Evolutionary conservation across 257 asterid species (phyloP).

Genomic region (Echium plantagineum): DNA sequence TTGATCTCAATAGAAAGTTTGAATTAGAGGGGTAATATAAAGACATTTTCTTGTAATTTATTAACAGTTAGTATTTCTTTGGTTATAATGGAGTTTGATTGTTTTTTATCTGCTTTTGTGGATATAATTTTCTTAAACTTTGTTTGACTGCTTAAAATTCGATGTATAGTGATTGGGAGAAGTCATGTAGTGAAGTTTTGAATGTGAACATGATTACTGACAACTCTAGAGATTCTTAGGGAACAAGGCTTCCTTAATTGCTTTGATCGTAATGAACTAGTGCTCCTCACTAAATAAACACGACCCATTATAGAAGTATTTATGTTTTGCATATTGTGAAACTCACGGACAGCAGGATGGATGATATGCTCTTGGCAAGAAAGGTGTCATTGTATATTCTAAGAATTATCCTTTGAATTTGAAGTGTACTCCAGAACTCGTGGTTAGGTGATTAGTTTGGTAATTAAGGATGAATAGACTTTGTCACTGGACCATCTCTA

Average conservation of each 20-base stretch:
- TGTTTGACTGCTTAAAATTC: not conserved
- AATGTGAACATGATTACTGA: not conserved
- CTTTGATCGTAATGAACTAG: not conserved
- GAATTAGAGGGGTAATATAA: too few relatives aligned
- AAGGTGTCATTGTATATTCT: not conserved
- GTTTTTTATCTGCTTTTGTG: not conserved
- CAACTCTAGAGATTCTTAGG: not conserved
- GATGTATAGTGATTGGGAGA: not conserved
- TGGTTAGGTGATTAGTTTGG: not conserved
- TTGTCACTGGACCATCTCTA: not conserved
- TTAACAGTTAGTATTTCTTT: too few relatives aligned
- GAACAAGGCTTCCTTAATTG: not conserved
- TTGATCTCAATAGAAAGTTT: too few relatives aligned
- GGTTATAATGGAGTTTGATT: not conserved
- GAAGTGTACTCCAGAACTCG: not conserved
- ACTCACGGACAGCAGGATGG: not conserved
- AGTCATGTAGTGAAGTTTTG: not conserved
- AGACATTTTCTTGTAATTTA: too few relatives aligned
- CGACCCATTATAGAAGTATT: not conserved
- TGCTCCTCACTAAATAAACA: too few relatives aligned
- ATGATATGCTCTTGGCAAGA: not conserved
- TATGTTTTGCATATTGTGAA: not conserved
- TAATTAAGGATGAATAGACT: not conserved
- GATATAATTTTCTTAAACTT: not conserved
- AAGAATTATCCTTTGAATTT: too few relatives aligned